These are phyloP conservation scores for Nymphaea colorata DNA, from an alignment of 164 flowering plant genomes.

Conservation along the genomic window DNA sequence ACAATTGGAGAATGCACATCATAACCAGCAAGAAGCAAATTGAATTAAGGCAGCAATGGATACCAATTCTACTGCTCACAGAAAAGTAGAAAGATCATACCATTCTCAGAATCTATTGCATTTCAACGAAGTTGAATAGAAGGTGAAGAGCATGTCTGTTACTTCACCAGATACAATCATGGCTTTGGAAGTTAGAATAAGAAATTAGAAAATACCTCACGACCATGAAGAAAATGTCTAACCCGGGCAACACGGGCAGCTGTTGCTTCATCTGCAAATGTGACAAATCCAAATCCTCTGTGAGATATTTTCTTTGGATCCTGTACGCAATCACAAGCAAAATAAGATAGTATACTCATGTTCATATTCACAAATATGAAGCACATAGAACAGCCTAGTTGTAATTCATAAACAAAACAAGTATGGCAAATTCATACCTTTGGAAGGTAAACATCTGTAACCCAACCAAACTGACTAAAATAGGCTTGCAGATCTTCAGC, in stretches of 20 bases:
- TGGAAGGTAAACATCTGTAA: slow-evolving; percentile 16
- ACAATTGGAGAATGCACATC: not conserved
- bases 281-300: slow-evolving; percentile 14
- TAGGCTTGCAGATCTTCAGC: slow-evolving; percentile 15
- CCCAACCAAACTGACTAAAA: slow-evolving; percentile 16
- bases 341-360: not conserved
- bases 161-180: not conserved
- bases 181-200: not conserved
- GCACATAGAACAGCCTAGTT: not conserved
- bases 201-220: slow-evolving; percentile 8
- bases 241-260: slow-evolving; percentile 11
- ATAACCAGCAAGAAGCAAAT: not conserved
- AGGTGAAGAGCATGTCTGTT: not conserved
- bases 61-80: not conserved
- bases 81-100: not conserved
- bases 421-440: slow-evolving; percentile 4
- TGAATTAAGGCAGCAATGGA: not conserved
- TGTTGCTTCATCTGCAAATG: slow-evolving; percentile 17
- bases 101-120: not conserved
- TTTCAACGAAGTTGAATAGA: not conserved
- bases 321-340: slow-evolving; percentile 3
- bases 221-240: slow-evolving; percentile 14
- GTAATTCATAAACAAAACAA: not conserved
- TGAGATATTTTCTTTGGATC: slow-evolving; percentile 13
- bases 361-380: not conserved